Conservation (phyloP, 2,329 filamentous ascomycete genomes). For the Neonectria neomacrospora region DNA sequence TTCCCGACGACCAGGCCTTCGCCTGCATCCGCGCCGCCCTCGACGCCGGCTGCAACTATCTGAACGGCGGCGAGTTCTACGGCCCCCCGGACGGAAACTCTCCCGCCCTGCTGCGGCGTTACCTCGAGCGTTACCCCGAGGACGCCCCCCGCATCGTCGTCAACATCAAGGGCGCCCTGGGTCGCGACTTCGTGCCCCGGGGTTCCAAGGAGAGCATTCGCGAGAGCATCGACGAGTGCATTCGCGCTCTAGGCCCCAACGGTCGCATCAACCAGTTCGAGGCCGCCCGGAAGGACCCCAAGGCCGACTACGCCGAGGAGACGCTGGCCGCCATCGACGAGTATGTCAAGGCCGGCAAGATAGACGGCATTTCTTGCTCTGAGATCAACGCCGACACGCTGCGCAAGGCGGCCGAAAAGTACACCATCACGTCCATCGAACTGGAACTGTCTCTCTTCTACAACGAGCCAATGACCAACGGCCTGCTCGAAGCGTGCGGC, state of each 20-base stretch:
- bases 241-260: conserved; percentile 51
- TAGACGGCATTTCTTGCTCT: conserved; percentile 59
- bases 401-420: conserved; percentile 54
- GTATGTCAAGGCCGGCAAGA: conserved; percentile 58
- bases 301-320: conserved; percentile 57
- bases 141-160: conserved; percentile 69
- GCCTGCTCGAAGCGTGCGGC: conserved; percentile 61
- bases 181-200: conserved; percentile 53
- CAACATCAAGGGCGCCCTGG: conserved; percentile 67
- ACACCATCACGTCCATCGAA: conserved; percentile 58
- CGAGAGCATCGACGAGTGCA: conserved; percentile 64
- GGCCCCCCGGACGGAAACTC: conserved; percentile 64
- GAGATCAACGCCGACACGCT: conserved; percentile 60
- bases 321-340: conserved; percentile 57
- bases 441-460: conserved; percentile 60
- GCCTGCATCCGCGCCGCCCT: conserved; percentile 65
- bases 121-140: conserved; percentile 69
- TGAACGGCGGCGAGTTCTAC: conserved; percentile 73
- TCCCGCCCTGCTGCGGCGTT: conserved; percentile 67
- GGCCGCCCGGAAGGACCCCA: conserved; percentile 65
- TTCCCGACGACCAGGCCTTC: conserved; percentile 55
- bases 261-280: conserved; percentile 69
- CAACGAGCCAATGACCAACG: conserved; percentile 57
- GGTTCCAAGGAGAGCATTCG: conserved; percentile 63
- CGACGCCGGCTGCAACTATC: conserved; percentile 54